phyloP scores from a whole-genome alignment of 1,284 basidiomycete species.

The Irpex sp. region DNA sequence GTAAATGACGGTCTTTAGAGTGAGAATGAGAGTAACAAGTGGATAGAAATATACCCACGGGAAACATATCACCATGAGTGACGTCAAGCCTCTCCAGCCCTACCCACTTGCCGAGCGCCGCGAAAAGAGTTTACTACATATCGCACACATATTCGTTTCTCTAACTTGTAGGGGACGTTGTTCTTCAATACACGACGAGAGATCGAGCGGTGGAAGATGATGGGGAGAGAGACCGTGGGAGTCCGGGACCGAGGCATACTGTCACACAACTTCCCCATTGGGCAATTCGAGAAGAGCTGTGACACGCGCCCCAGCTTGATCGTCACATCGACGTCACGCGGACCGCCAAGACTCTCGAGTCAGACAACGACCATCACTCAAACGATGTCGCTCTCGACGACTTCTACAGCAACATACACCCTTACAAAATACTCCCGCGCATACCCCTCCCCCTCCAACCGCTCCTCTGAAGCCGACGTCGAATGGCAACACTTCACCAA shows the following conservation, averaged over 20 bases:
- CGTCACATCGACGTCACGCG: no score
- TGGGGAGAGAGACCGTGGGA: not conserved
- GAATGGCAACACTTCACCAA: constrained; percentile 79
- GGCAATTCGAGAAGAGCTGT: no score
- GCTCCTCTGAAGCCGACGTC: constrained; percentile 19
- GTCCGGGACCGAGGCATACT: not conserved
- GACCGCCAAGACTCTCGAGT: no score
- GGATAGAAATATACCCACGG: not conserved
- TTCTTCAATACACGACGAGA: not conserved
- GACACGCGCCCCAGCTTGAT: not conserved
- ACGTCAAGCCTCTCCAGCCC: not conserved
- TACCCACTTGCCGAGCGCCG: not conserved
- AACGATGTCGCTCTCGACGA: constrained; percentile 50
- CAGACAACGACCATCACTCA: not conserved
- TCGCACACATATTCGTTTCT: no score
- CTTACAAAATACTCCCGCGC: constrained; percentile 66
- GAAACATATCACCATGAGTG: not conserved
- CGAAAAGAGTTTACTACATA: not conserved
- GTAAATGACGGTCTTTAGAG: not conserved
- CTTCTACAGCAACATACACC: constrained; percentile 46
- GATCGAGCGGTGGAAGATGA: not conserved
- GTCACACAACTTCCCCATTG: not conserved
- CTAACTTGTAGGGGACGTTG: no score
- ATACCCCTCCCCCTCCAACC: constrained; percentile 31
- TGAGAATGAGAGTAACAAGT: not conserved